These are phyloP conservation scores for Colletotrichum kahawae DNA, from an alignment of 2,329 filamentous ascomycete species.

Conservation along the genomic window DNA sequence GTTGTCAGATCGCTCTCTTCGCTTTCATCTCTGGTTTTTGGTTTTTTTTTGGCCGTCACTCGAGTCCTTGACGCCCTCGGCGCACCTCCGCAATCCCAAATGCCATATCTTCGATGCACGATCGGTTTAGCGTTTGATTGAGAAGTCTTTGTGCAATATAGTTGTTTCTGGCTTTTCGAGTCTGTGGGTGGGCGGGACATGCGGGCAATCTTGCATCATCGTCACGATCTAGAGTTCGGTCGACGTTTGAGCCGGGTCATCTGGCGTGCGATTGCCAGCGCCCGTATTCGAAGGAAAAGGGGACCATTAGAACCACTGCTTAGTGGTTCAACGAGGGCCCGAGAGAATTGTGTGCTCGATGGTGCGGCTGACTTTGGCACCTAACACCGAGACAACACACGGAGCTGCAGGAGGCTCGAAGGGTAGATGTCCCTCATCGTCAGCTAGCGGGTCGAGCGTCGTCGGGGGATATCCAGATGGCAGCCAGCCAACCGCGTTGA, in stretches of 20 bases:
- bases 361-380: not conserved
- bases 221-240: conserved; percentile 9
- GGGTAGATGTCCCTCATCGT: not conserved
- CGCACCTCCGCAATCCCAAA: not conserved
- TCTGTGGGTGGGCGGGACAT: conserved; percentile 1
- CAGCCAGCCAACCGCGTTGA: not conserved
- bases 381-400: not conserved
- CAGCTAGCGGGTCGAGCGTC: not conserved
- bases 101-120: not conserved
- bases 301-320: not conserved
- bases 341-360: not conserved
- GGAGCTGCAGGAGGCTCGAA: not conserved
- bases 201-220: not conserved
- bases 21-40: not conserved
- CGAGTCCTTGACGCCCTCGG: not conserved
- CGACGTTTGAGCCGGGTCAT: not conserved
- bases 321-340: not conserved
- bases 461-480: not conserved
- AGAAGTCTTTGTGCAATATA: not conserved
- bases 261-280: not conserved
- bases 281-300: not conserved
- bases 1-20: not conserved
- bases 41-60: not conserved
- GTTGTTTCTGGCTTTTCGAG: not conserved
- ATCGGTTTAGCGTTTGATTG: not conserved